Base-by-base conservation (phyloP, 2,329 filamentous ascomycete genomes). In the Teratosphaeria destructans region DNA sequence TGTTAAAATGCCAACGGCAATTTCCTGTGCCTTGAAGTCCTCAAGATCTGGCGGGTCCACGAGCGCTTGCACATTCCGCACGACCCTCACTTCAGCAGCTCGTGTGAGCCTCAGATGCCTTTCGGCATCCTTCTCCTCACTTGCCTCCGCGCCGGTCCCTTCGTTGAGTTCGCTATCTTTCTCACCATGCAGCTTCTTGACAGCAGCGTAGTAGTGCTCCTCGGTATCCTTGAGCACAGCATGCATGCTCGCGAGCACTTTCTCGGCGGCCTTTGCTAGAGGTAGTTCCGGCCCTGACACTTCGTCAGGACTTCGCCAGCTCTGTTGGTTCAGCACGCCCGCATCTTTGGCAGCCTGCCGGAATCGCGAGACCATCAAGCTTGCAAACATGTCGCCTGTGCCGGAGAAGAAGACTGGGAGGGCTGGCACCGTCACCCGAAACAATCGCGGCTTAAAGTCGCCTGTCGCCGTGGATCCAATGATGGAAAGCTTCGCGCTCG, bases 331-430 rank as follows among this genome's bases (percentile, higher is more conserved):
- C 16, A 78, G 74, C 3, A 95, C 75, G 63, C 70, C 70, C 0
- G 77, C 76, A 3, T 75, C 75, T 57, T 78, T 74, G 1, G 90
- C 87, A 29, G 90, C 91, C 77, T 97, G 90, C 60, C 93, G 86
- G 70, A 99, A 85, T 34, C 93, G 85, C 49, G 89, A 89, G 1
- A 96, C 85, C 71, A 90, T 91, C 54, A 99, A 81, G 7, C 93
- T 93, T 34, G 91, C 93, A 71, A 99, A 97, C 93, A 99, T 96
- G 77, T 99, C 94, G 54, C 94, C 94, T 0, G 95, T 97, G 49
- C 94, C 94, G 67, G 88, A 91, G 76, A 97, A 99, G 79, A 94
- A 96, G 75, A 91, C 89, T 71, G 96, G 89, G 61, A 96, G 86
- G 32, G 87, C 84, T 0, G 93, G 91, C 59, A 96, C 90, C 59